These are phyloP conservation scores for Senna tora DNA, from an alignment of 306 rosid species.

Conservation along the genomic window DNA sequence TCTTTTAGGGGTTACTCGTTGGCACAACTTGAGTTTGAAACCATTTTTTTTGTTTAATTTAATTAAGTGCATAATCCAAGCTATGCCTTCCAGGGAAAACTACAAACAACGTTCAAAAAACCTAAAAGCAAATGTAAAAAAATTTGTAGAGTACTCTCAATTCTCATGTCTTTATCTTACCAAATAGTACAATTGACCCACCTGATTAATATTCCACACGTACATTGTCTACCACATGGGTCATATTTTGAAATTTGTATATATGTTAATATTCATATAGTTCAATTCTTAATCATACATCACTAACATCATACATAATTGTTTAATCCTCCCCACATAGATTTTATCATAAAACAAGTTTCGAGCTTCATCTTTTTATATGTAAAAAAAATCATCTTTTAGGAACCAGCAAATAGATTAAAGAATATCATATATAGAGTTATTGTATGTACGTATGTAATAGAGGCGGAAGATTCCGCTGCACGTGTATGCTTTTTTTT, in stretches of 20 bases:
- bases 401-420: no score
- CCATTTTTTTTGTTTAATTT: neutral
- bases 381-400: no score
- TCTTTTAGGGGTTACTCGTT: constrained; percentile 30
- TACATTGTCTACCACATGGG: constrained; percentile 29
- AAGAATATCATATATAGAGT: no score
- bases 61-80: neutral
- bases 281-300: no score
- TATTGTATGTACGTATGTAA: neutral
- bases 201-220: constrained; percentile 40
- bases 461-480: neutral
- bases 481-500: neutral
- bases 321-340: neutral
- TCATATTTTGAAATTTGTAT: neutral
- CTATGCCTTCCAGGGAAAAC: neutral
- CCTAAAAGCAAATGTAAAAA: neutral
- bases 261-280: no score
- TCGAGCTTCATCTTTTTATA: neutral
- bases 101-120: neutral
- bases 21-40: constrained; percentile 16
- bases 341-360: neutral
- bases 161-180: constrained; percentile 4
- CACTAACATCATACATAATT: neutral
- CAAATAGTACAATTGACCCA: constrained; percentile 44
- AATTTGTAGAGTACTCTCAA: no score